phyloP scores from a whole-genome alignment of 1,284 basidiomycete genomes.

The Heterobasidion irregulare region DNA sequence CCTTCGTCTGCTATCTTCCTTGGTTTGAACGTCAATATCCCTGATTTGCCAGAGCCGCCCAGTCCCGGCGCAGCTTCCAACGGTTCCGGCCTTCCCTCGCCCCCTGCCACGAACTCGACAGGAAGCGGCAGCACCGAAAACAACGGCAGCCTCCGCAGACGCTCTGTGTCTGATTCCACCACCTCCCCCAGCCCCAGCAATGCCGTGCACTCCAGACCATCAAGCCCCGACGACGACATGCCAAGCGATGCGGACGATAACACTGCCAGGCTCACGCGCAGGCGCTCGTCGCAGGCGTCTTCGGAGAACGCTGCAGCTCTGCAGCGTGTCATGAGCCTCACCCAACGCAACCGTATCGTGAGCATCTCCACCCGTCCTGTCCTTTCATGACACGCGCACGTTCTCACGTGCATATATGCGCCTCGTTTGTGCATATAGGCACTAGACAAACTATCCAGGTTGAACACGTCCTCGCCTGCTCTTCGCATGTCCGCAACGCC shows the following conservation, averaged over 20 bases:
- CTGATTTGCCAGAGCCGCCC: slow-evolving; percentile 63
- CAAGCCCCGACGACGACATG: slow-evolving; percentile 34
- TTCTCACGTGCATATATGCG: slow-evolving; percentile 8
- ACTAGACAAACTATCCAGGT: slow-evolving; percentile 55
- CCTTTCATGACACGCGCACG: slow-evolving; percentile 6
- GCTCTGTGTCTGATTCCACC: slow-evolving; percentile 22
- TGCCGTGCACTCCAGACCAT: slow-evolving; percentile 22
- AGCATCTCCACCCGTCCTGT: slow-evolving; percentile 14
- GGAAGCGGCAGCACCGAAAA: slow-evolving; percentile 70
- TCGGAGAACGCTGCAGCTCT: slow-evolving; percentile 51
- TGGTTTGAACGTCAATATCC: slow-evolving; percentile 32
- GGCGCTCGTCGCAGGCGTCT: slow-evolving; percentile 22
- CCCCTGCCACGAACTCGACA: slow-evolving; percentile 73
- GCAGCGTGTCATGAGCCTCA: slow-evolving; percentile 58
- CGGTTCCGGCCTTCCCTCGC: slow-evolving; percentile 64
- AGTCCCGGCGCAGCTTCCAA: slow-evolving; percentile 42
- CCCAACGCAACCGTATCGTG: slow-evolving; percentile 66
- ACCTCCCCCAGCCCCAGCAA: slow-evolving; percentile 24
- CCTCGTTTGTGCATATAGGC: slow-evolving; percentile 31
- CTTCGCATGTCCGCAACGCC: slow-evolving; percentile 26
- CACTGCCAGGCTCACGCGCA: slow-evolving; percentile 48
- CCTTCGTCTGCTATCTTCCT: slow-evolving; percentile 39
- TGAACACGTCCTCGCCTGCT: slow-evolving; percentile 19
- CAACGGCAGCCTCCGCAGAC: slow-evolving; percentile 36
- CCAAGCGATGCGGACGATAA: slow-evolving; percentile 45